Evolutionary conservation across 2,329 filamentous ascomycete species (phyloP).

Genomic region (Zymoseptoria passerinii): DNA sequence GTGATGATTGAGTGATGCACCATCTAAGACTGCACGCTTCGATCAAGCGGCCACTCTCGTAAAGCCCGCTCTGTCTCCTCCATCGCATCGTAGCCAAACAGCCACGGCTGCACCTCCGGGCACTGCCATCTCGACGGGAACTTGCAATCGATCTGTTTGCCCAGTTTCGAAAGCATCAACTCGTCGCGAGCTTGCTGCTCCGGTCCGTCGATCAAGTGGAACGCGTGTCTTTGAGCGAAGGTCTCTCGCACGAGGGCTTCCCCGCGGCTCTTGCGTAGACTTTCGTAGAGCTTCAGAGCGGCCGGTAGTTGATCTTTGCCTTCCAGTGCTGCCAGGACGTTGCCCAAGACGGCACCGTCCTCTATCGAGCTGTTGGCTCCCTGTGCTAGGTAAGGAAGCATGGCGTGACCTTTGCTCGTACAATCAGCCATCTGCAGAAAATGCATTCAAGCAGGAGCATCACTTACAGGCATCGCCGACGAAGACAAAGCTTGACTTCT

Average conservation of each 20-base stretch:
- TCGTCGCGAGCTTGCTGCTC: slow-evolving; percentile 52
- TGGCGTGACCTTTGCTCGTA: slow-evolving; percentile 1
- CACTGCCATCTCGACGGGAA: slow-evolving; percentile 60
- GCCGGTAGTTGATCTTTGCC: slow-evolving; percentile 33
- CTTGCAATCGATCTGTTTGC: slow-evolving; percentile 42
- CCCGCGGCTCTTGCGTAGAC: slow-evolving; percentile 40
- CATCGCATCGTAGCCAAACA: slow-evolving; percentile 57
- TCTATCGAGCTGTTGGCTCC: slow-evolving; percentile 61
- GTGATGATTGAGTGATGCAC: too few relatives aligned
- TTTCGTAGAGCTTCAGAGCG: slow-evolving; percentile 39
- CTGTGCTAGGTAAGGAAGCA: slow-evolving; percentile 43
- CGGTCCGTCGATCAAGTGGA: slow-evolving; percentile 42
- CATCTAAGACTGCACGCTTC: too few relatives aligned
- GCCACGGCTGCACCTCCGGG: slow-evolving; percentile 53
- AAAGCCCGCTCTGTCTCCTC: slow-evolving; percentile 39
- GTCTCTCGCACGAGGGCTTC: slow-evolving; percentile 54
- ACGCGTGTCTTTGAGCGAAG: slow-evolving; percentile 42
- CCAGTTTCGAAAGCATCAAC: slow-evolving; percentile 49
- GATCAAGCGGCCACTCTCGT: slow-evolving; percentile 12
- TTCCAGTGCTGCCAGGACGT: slow-evolving; percentile 45
- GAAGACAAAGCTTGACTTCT: slow-evolving; percentile 43
- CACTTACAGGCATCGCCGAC: slow-evolving; percentile 52
- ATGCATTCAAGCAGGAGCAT: neutral
- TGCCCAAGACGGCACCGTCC: slow-evolving; percentile 58
- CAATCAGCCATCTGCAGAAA: neutral